Evolutionary conservation across 1,284 basidiomycete species (phyloP), one percentile per base, ranked within the genome.

Genomic region (Apiotrichum laibachii): DNA sequence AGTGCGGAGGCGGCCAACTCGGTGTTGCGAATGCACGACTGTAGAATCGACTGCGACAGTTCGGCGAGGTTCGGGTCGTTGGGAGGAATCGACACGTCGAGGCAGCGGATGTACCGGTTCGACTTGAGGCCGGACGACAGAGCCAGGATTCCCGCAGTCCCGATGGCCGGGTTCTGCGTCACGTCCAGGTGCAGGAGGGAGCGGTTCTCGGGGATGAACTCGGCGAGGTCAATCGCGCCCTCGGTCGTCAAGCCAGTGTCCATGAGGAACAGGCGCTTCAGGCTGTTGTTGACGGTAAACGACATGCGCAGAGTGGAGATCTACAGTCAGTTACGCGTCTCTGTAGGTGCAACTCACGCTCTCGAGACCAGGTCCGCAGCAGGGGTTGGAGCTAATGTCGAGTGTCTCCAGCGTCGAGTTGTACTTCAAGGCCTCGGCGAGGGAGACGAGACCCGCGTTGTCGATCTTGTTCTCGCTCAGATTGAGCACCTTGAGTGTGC

Each of bases 351-450:
- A n/a, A 79, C 87, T 63, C 70, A 93, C 90, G 34, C 93, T 92
- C 73, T 94, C 91, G 10, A 94, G 76, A 19, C 83, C 83, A 1
- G 92, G 89, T 0, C 92, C 92, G 61, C 86, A 90, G 71, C 95
- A 98, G 0, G 93, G 93, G 73, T 99, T 99, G 70, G 87, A 86
- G 75, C 88, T 90, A 53, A 99, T 76, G 75, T 99, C 94, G 2
- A 99, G 84, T 1, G 93, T 98, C 75, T 98, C 95, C 22, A 99
- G 81, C 50, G 87, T 88, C 3, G 90, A 85, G 70, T 99, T 98
- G 77, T 95, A 96, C 86, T 96, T 96, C 89, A 99, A 79, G 15
- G 92, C 90, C 75, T 98, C 95, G 0, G 92, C 92, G 15, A 99
- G 81, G 0, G 84, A 80, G 0, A 89, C 85, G 15, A 99, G 81